Evolutionary conservation across 345 rosid species (phyloP), one percentile per base, ranked within the genome.

Genomic region (Anacardium occidentale): DNA sequence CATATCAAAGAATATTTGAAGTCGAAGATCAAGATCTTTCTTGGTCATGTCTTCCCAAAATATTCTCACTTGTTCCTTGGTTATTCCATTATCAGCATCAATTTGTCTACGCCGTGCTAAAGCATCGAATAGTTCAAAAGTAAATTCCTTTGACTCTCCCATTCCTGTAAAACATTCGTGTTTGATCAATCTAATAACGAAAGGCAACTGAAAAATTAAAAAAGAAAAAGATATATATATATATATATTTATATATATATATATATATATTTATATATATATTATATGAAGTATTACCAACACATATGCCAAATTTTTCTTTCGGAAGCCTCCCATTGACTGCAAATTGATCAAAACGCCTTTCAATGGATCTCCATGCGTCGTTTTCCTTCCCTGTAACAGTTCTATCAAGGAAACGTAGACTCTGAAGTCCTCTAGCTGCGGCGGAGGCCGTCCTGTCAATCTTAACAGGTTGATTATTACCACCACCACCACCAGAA

Each of bases 1-100:
- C 99, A 95, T 92, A 82, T 92, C 97, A 65, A 95, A 95, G 82
- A 95, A 95, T 58, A 95, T 91, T 52, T 93, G 97, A 66, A 95
- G 93, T 59, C 99, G 83, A 14, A 90, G 71, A 82, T 95, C 96
- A 5, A 91, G 90, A 72, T 92, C 91, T 74, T 83, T 85, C 70
- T 74, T 85, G 17, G 87, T 87, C 91, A 95, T 91, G 60, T 95
- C 98, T 72, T 88, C 89, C 98, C 99, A 95, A 74, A 91, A 95
- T 70, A 86, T 62, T 71, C 79, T 89, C 57, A 91, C 63, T 73
- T 91, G 84, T 53, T 85, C 94, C 71, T 78, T 83, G 22, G 86
- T 85, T 5, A 95, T 87, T 42, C 99, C 99, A 13, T 83, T 73
- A 17, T 62, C 75, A 1, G 88, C 61, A 66, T 64, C 44, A 67